A percentile compares a stretch with the other conserved stretches of the same genome.
phyloP scores from a whole-genome alignment of 768 basidiomycete genomes.

The Trametes maxima region DNA sequence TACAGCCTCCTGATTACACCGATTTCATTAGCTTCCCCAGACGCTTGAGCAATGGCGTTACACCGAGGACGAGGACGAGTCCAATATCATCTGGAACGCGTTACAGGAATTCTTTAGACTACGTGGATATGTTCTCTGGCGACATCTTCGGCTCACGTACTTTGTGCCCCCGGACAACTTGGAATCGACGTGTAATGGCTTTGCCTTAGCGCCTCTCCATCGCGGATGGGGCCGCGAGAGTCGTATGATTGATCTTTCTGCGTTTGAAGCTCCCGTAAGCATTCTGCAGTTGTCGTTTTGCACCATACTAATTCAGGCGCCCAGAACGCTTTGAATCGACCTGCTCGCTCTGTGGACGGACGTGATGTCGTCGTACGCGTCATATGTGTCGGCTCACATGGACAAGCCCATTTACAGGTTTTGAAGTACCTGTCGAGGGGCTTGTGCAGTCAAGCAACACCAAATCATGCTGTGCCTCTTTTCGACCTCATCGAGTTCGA shows the following conservation, averaged over 20 bases:
- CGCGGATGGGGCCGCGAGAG: not conserved
- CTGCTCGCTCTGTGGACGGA: too few species aligned
- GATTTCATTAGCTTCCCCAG: too few species aligned
- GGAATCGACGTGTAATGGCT: not conserved
- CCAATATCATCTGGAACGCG: not conserved
- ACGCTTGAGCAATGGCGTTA: too few species aligned
- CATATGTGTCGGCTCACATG: not conserved
- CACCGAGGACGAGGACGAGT: too few species aligned
- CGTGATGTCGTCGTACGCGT: too few species aligned
- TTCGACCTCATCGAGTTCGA: constrained; percentile 30
- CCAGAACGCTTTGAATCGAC: not conserved
- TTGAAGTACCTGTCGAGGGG: constrained; percentile 27
- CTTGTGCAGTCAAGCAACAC: constrained; percentile 4
- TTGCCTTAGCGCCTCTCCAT: not conserved
- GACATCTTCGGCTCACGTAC: not conserved
- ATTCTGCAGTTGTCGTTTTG: not conserved
- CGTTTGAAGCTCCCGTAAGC: not conserved
- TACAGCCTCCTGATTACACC: too few species aligned
- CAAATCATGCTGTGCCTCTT: constrained; percentile 35
- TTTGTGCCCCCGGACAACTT: not conserved
- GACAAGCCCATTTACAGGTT: constrained; percentile 22
- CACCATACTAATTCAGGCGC: too few species aligned
- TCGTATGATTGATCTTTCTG: not conserved
- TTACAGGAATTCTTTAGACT: not conserved
- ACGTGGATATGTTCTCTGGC: not conserved